phyloP scores from a whole-genome alignment of 2,329 filamentous ascomycete genomes.

The Fusarium subglutinans region DNA sequence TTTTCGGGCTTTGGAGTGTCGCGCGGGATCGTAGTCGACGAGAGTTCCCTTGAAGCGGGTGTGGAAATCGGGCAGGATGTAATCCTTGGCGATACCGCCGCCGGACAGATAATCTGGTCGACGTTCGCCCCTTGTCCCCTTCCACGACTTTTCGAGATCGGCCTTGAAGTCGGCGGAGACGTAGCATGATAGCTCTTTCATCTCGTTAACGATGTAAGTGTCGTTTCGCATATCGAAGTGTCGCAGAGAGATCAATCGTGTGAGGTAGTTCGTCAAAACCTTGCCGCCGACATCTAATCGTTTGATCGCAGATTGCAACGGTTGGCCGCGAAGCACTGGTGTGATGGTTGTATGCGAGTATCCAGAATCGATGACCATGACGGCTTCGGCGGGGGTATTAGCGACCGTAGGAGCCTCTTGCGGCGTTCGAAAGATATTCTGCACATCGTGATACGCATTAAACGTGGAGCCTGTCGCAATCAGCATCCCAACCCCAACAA shows the following conservation, averaged over 20 bases:
- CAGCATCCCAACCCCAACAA: background rate
- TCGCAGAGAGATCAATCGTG: slow-evolving; percentile 86
- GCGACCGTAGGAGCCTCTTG: slow-evolving; percentile 53
- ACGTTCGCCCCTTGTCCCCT: slow-evolving; percentile 71
- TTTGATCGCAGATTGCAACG: slow-evolving; percentile 82
- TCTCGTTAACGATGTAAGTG: slow-evolving; percentile 91
- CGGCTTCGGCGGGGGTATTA: slow-evolving; percentile 73
- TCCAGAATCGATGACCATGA: slow-evolving; percentile 90
- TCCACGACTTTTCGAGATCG: slow-evolving; percentile 88
- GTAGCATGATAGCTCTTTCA: slow-evolving; percentile 91
- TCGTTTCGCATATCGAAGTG: slow-evolving; percentile 98
- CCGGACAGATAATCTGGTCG: slow-evolving; percentile 60
- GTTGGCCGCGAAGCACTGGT: slow-evolving; percentile 81
- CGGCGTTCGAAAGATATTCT: slow-evolving; percentile 72
- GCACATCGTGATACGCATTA: slow-evolving; percentile 84
- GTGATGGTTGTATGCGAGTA: slow-evolving; percentile 94
- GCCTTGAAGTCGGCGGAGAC: slow-evolving; percentile 78
- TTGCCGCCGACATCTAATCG: slow-evolving; percentile 93
- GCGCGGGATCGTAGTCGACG: slow-evolving; percentile 78
- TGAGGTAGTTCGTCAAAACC: slow-evolving; percentile 90
- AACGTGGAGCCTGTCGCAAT: slow-evolving; percentile 69
- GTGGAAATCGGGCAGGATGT: slow-evolving; percentile 86
- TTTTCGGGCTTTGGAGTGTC: slow-evolving; percentile 63
- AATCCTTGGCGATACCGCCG: slow-evolving; percentile 81
- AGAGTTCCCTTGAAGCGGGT: slow-evolving; percentile 70